phyloP scores from a whole-genome alignment of 176 grass and related monocot species.

The Rhipidocladum racemiflorum region DNA sequence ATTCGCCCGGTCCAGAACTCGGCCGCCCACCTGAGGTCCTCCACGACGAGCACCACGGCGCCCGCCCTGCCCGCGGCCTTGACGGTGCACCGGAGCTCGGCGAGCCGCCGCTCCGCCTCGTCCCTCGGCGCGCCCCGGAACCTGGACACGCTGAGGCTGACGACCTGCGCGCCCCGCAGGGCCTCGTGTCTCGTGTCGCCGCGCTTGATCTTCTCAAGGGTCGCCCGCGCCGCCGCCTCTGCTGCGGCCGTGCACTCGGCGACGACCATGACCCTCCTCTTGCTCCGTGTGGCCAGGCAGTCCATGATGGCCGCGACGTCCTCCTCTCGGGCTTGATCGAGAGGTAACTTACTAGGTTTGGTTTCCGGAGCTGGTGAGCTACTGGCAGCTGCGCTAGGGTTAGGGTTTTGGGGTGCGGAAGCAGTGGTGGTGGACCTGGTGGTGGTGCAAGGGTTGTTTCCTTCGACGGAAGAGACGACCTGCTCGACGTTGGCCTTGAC shows the following conservation, averaged over 20 bases:
- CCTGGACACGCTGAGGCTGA: conserved; percentile 36
- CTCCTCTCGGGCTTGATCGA: conserved; percentile 41
- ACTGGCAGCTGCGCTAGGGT: conserved; percentile 32
- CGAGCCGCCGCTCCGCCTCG: conserved; percentile 54
- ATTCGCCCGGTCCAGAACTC: conserved; percentile 44
- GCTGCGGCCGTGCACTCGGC: conserved; percentile 46
- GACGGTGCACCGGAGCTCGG: conserved; percentile 53
- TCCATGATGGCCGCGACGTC: conserved; percentile 57
- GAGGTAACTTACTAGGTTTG: conserved; percentile 35
- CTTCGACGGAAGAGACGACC: conserved; percentile 33
- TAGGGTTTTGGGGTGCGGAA: conserved; percentile 25
- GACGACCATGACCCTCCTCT: conserved; percentile 61
- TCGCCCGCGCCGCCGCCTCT: conserved; percentile 37
- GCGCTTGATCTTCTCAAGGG: conserved; percentile 53
- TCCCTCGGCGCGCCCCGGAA: conserved; percentile 42
- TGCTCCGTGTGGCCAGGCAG: conserved; percentile 36
- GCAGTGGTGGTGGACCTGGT: conserved; percentile 9
- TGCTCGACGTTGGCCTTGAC: conserved; percentile 85
- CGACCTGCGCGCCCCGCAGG: conserved; percentile 43
- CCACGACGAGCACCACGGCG: conserved; percentile 49
- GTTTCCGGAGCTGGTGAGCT: conserved; percentile 33
- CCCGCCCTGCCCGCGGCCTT: conserved; percentile 28
- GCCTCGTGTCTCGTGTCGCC: conserved; percentile 42
- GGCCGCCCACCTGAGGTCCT: conserved; percentile 57
- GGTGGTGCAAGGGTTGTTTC: neutral